These are phyloP conservation scores for Viola odorata DNA, from an alignment of 345 rosid genomes.

Conservation along the genomic window DNA sequence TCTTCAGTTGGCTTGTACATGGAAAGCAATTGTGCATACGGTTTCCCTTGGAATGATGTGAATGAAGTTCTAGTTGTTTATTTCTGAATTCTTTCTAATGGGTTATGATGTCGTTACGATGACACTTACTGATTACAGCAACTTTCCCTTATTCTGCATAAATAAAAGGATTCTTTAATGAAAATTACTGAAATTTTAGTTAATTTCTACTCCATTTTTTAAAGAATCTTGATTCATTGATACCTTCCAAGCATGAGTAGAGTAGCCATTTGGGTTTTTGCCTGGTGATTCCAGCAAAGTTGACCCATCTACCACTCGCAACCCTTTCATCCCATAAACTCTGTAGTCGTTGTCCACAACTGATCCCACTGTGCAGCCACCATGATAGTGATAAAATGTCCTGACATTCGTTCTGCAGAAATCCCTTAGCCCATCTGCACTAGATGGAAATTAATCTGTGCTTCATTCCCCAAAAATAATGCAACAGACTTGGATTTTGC, in stretches of 20 bases:
- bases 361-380: slow-evolving; percentile 53
- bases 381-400: slow-evolving; percentile 63
- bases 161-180: background rate
- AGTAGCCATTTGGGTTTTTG: slow-evolving; percentile 6
- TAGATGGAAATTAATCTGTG: no score
- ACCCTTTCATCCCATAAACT: slow-evolving; percentile 28
- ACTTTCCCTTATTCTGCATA: no score
- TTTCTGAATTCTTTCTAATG: no score
- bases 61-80: no score
- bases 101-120: no score
- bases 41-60: no score
- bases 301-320: slow-evolving; percentile 4
- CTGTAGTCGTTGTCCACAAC: slow-evolving; percentile 49
- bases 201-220: background rate
- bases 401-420: slow-evolving; percentile 58
- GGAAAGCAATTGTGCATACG: background rate
- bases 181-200: no score
- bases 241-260: background rate
- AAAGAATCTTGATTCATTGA: slow-evolving; percentile 2
- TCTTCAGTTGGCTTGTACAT: slow-evolving; percentile 7
- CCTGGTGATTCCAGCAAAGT: slow-evolving; percentile 5
- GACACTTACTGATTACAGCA: no score
- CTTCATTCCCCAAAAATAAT: background rate
- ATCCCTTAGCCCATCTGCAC: no score
- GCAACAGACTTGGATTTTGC: slow-evolving; percentile 16